phyloP scores from a whole-genome alignment of 176 grass and related monocot species.

The Juncus inflexus region DNA sequence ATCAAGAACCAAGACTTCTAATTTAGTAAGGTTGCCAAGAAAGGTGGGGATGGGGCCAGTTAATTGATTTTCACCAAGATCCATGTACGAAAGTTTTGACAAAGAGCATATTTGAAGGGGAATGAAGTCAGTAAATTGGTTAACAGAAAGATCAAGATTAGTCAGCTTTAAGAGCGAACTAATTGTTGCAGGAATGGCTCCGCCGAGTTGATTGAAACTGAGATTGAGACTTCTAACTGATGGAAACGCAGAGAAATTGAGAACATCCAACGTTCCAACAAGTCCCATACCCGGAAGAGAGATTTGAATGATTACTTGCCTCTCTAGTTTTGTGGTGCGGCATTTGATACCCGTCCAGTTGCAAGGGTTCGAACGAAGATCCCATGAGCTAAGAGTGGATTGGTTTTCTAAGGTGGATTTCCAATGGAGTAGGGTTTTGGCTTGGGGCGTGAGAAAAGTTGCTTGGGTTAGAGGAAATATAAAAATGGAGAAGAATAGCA shows the following conservation, averaged over 20 bases:
- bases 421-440: too few relatives aligned
- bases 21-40: background rate
- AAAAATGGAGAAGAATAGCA: too few relatives aligned
- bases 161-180: background rate
- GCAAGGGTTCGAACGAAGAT: too few relatives aligned
- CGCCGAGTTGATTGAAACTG: conserved; percentile 10
- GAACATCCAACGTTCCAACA: background rate
- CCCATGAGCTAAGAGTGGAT: too few relatives aligned
- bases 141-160: background rate
- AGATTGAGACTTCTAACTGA: too few relatives aligned
- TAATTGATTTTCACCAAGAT: background rate
- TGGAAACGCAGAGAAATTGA: background rate
- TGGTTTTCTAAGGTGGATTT: too few relatives aligned
- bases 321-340: background rate
- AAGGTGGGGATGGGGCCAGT: conserved; percentile 19
- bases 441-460: too few relatives aligned
- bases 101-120: background rate
- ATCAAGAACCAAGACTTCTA: background rate
- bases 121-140: background rate
- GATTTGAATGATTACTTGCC: background rate
- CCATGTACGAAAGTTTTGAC: background rate
- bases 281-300: background rate
- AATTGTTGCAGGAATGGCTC: background rate
- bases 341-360: too few relatives aligned
- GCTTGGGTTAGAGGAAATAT: too few relatives aligned